Base-by-base conservation (phyloP, 768 basidiomycete genomes). In the Sarcomyxa edulis region DNA sequence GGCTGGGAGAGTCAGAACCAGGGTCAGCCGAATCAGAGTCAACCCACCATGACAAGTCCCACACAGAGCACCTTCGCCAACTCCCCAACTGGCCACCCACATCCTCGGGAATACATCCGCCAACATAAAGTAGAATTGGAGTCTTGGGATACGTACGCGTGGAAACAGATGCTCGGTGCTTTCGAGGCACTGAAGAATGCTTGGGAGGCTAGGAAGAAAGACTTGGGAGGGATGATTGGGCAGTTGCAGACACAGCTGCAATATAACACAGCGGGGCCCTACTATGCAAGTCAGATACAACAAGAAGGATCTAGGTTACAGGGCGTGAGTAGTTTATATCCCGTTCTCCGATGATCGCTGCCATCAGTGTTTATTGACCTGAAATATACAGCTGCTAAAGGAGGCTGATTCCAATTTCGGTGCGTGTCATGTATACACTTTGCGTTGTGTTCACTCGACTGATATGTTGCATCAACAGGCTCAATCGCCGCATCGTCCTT, bases 91-190 rank as follows among this genome's bases (percentile, higher is more conserved):
- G 59, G 69, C 6, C 61, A 71, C 18, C 65, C 61, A 18, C 87
- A 90, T 48, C 87, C 87, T 0, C 74, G 83, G 27, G 75, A 84
- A 31, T 75, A 69, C 46, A 76, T 89, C 39, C 77, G 76, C 31
- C 56, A 59, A 3, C 74, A 87, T 55, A 88, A 87, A 47, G 51
- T 64, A 0, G 76, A 78, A 53, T 65, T 90, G 19, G 87, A 87
- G 47, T 61, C 71, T 6, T 88, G 85, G 85, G 81, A 87, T 48
- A 25, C 58, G 6, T 75, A 72, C 40, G 61, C 80, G 9, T 88
- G 85, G 85, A 86, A 80, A 55, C 82, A 84, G 60, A 64, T 80
- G 25, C 55, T 85, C 20, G 59, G 59, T 42, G 50, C 72, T 0
- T 84, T 87, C 42, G 82, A 88, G 37, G 61, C 64, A 8, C 68